Conservation (phyloP, 495 filamentous ascomycete species). For the Xeromyces bisporus region DNA sequence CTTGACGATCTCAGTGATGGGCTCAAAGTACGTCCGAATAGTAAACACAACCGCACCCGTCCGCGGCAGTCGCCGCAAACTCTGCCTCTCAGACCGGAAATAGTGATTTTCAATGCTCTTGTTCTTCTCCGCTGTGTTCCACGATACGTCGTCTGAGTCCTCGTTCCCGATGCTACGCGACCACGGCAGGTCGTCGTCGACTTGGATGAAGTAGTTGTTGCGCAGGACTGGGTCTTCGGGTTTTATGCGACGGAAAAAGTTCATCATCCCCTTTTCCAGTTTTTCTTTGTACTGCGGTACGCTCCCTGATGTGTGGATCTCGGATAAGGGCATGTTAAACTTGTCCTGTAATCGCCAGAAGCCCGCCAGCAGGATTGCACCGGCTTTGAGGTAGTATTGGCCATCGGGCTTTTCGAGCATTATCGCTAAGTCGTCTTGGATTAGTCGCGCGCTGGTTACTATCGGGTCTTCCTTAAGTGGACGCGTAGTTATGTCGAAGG, state of each 20-base stretch:
- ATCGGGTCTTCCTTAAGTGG: conserved; percentile 71
- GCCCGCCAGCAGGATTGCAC: conserved; percentile 61
- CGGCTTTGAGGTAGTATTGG: conserved; percentile 73
- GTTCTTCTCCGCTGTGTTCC: conserved; percentile 66
- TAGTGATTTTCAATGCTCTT: conserved; percentile 56
- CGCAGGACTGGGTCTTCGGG: conserved; percentile 47
- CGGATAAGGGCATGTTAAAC: conserved; percentile 63
- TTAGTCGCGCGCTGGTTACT: conserved; percentile 50
- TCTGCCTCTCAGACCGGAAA: conserved; percentile 70
- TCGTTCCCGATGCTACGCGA: conserved; percentile 59
- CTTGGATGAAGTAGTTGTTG: conserved; percentile 69
- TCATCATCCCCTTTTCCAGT: conserved; percentile 68
- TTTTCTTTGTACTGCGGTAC: conserved; percentile 67
- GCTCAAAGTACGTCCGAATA: conserved; percentile 64
- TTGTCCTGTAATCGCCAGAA: conserved; percentile 84
- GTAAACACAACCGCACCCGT: conserved; percentile 68
- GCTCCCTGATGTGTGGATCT: conserved; percentile 70
- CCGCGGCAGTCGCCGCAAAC: conserved; percentile 51
- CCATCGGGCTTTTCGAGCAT: conserved; percentile 71
- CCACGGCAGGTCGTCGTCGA: conserved; percentile 57
- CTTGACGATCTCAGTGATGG: conserved; percentile 44
- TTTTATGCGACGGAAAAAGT: conserved; percentile 52
- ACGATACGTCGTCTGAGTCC: conserved; percentile 45
- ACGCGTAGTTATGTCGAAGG: conserved; percentile 48
- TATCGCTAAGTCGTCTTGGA: conserved; percentile 75